Conservation (phyloP, 2,329 filamentous ascomycete genomes). For the Beauveria pseudobassiana region DNA sequence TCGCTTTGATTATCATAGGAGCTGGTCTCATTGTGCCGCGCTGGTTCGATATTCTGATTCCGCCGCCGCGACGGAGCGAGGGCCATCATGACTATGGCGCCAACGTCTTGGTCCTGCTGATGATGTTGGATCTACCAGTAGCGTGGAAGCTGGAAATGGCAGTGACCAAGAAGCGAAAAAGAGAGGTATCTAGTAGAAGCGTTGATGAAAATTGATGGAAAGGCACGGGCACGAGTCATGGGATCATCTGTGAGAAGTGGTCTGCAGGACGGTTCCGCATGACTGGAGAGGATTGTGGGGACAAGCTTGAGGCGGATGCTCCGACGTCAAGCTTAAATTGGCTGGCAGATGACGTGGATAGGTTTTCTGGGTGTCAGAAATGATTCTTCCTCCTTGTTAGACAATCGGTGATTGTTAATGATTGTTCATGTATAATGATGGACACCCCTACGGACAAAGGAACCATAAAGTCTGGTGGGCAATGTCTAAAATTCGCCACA, state of each 20-base stretch:
- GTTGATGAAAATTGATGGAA: not conserved
- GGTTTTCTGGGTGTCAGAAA: not conserved
- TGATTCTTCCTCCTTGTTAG: not conserved
- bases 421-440: not conserved
- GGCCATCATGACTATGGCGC: conserved; percentile 28
- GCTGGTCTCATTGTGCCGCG: conserved; percentile 43
- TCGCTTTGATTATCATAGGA: conserved; percentile 38
- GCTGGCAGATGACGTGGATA: not conserved
- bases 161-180: not conserved
- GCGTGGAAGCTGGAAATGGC: not conserved
- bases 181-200: not conserved
- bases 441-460: not conserved
- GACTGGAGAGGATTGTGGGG: not conserved
- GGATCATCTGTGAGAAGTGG: not conserved
- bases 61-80: conserved; percentile 36
- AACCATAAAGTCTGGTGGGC: not conserved
- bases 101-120: conserved; percentile 2
- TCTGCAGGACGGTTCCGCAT: not conserved
- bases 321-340: not conserved
- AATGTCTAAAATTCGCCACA: not conserved
- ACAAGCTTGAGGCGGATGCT: not conserved
- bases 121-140: conserved; percentile 1
- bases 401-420: not conserved
- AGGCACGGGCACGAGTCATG: not conserved
- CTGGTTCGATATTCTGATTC: conserved; percentile 47